phyloP scores from a whole-genome alignment of 75 land plant species.

The Isoetes taiwanensis region DNA sequence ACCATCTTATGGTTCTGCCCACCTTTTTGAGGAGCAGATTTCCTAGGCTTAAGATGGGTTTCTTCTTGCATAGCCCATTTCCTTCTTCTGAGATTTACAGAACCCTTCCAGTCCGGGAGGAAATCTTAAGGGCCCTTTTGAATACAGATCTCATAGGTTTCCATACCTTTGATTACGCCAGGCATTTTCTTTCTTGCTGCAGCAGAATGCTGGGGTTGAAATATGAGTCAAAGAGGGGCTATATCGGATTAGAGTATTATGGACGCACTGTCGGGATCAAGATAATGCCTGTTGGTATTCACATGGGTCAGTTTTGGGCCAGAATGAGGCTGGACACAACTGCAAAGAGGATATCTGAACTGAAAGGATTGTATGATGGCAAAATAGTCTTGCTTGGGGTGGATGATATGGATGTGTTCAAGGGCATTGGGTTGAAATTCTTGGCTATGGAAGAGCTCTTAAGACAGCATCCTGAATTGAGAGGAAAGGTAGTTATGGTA shows the following conservation, averaged over 20 bases:
- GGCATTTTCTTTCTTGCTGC: slow-evolving; percentile 25
- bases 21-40: slow-evolving; percentile 42
- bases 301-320: slow-evolving; percentile 34
- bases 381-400: slow-evolving; percentile 31
- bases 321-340: slow-evolving; percentile 21
- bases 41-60: slow-evolving; percentile 31
- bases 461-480: slow-evolving; percentile 27
- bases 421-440: slow-evolving; percentile 34
- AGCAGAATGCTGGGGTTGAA: slow-evolving; percentile 29
- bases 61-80: slow-evolving; percentile 19
- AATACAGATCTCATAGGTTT: slow-evolving; percentile 76
- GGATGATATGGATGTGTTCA: slow-evolving; percentile 40
- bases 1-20: slow-evolving; percentile 62
- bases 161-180: slow-evolving; percentile 19
- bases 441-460: slow-evolving; percentile 36
- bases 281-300: slow-evolving; percentile 39
- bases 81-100: slow-evolving; percentile 86
- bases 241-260: neutral
- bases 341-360: slow-evolving; percentile 23
- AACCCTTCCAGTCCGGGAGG: too few relatives aligned
- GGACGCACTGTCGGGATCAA: slow-evolving; percentile 18
- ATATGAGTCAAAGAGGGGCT: slow-evolving; percentile 17
- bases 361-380: slow-evolving; percentile 20
- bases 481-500: slow-evolving; percentile 29
- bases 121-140: slow-evolving; percentile 19